Percentiles rank a stretch among this genome's conserved stretches.
Conservation (phyloP, 345 rosid genomes). For the Syzygium oleosum region DNA sequence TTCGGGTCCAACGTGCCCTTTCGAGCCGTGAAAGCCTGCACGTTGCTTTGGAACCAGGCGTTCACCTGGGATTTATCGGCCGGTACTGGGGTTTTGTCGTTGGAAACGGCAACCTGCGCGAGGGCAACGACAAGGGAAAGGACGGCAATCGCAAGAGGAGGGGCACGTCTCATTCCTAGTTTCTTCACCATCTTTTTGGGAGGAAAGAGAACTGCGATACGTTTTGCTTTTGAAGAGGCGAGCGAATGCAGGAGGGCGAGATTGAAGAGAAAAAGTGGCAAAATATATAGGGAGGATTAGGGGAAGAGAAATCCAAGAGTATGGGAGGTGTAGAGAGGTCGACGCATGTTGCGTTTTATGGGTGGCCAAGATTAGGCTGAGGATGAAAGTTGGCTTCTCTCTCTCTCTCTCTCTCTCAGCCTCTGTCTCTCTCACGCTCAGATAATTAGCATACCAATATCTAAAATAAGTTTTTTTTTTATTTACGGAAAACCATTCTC, state of each 20-base stretch:
- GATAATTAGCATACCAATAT: not conserved
- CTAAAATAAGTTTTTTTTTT: not conserved
- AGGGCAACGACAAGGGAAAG: not conserved
- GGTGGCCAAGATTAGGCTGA: not conserved
- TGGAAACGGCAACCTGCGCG: not conserved
- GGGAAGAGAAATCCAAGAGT: not conserved
- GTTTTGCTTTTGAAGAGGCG: not conserved
- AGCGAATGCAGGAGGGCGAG: not conserved
- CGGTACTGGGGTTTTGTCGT: slow-evolving; percentile 27
- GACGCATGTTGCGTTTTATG: not conserved
- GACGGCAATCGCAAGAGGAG: not conserved
- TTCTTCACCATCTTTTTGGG: not conserved
- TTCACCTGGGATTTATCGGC: slow-evolving; percentile 7
- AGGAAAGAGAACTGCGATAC: not conserved
- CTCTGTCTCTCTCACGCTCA: too few relatives aligned
- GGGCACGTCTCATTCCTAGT: not conserved
- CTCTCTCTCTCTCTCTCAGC: too few relatives aligned
- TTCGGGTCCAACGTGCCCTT: slow-evolving; percentile 32
- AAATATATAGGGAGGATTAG: not conserved
- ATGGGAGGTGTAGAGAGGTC: not conserved
- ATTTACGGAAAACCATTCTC: not conserved
- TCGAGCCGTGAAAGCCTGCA: slow-evolving; percentile 19
- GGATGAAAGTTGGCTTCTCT: not conserved
- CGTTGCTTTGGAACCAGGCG: slow-evolving; percentile 30
- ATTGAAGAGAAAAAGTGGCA: not conserved